Evolutionary conservation across 805 yeast genomes (phyloP).

Genomic region (Zygoascus ofunaensis): DNA sequence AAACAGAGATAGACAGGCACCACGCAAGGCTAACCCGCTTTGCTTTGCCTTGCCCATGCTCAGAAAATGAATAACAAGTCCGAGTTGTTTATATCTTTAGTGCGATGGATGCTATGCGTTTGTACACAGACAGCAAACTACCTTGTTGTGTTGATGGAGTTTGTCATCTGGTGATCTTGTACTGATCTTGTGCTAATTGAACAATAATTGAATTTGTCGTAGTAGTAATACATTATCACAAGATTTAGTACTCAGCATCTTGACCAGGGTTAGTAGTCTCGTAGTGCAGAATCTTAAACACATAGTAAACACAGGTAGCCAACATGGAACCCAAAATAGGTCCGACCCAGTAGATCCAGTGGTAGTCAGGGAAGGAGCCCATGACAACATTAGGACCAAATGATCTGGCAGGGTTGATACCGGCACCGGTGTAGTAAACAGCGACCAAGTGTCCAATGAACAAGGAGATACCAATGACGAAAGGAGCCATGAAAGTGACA

Average conservation of each 20-base stretch:
- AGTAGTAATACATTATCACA: too few species aligned
- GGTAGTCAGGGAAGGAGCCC: slow-evolving; percentile 65
- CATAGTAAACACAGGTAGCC: slow-evolving; percentile 59
- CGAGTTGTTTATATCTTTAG: too few species aligned
- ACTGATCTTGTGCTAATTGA: too few species aligned
- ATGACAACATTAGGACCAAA: slow-evolving; percentile 77
- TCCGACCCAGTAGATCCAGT: slow-evolving; percentile 92
- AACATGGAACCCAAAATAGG: slow-evolving; percentile 64
- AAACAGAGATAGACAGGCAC: too few species aligned
- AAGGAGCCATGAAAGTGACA: slow-evolving; percentile 71
- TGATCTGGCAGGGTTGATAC: slow-evolving; percentile 84
- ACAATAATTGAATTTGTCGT: too few species aligned
- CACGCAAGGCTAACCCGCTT: too few species aligned
- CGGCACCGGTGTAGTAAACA: slow-evolving; percentile 83
- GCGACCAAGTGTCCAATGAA: slow-evolving; percentile 75
- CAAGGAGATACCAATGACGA: slow-evolving; percentile 72
- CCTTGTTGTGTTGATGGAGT: too few species aligned
- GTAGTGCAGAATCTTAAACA: slow-evolving; percentile 56
- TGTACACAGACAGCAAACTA: too few species aligned
- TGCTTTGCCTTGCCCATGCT: too few species aligned
- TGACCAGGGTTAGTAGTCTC: slow-evolving; percentile 63
- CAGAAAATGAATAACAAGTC: too few species aligned
- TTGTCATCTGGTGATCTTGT: too few species aligned
- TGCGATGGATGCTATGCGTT: too few species aligned
- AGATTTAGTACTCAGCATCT: slow-evolving; percentile 39